Evolutionary conservation across 139 green algal species (phyloP).

Genomic region (Micractinium conductrix): DNA sequence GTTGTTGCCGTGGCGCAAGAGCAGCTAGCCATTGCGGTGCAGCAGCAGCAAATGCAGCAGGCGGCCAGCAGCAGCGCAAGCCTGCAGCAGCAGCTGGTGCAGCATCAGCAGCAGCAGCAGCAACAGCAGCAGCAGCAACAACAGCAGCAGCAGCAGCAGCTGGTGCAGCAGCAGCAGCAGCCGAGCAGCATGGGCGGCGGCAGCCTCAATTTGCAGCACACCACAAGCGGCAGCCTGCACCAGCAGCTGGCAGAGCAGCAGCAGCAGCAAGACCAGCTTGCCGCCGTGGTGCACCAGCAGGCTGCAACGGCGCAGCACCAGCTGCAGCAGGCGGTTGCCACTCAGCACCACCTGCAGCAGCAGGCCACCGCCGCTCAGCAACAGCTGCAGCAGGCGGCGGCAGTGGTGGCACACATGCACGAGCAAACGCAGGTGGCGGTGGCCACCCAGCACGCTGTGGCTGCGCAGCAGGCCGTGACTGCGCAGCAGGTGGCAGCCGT

Average conservation of each 20-base stretch:
- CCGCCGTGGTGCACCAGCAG: not conserved
- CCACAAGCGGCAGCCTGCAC: conserved; percentile 1
- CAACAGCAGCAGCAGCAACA: not conserved
- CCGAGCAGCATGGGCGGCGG: not conserved
- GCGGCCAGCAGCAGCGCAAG: not conserved
- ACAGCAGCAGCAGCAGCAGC: conserved; percentile 1
- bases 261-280: not conserved
- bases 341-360: conserved; percentile 22
- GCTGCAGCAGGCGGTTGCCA: not conserved
- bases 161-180: not conserved
- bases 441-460: not conserved
- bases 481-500: not conserved
- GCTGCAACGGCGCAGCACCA: not conserved
- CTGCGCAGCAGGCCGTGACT: not conserved
- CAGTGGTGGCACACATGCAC: not conserved
- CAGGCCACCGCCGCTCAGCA: not conserved
- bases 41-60: not conserved
- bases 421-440: not conserved
- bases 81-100: not conserved
- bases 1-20: not conserved
- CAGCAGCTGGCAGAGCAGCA: conserved; percentile 9
- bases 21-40: not conserved
- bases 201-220: not conserved
- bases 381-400: conserved; percentile 13
- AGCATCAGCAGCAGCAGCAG: conserved; percentile 1